A percentile compares a stretch with the other conserved stretches of the same genome.
Evolutionary conservation across 2,329 filamentous ascomycete species (phyloP).

Genomic region (Eurotiales sp.): DNA sequence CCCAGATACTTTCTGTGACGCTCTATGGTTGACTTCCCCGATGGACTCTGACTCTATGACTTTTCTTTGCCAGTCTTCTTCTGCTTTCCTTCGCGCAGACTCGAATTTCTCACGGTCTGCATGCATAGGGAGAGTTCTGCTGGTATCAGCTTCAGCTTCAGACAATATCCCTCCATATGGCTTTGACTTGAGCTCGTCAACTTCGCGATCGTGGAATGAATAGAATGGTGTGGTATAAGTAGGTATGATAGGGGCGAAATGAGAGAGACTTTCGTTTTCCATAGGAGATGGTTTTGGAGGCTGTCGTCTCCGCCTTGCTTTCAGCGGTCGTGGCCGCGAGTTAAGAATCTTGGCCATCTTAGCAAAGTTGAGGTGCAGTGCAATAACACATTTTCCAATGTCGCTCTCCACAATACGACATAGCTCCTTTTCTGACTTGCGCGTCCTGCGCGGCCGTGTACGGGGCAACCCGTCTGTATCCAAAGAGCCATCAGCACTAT

Average conservation of each 20-base stretch:
- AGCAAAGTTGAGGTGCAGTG: conserved; percentile 55
- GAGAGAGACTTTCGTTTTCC: conserved; percentile 46
- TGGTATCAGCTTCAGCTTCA: conserved; percentile 85
- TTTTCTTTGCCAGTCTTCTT: conserved; percentile 82
- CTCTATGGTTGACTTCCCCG: conserved; percentile 59
- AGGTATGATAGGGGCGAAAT: conserved; percentile 58
- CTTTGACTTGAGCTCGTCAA: conserved; percentile 84
- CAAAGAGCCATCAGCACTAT: conserved; percentile 19
- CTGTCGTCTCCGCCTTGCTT: conserved; percentile 46
- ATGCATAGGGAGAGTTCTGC: conserved; percentile 75
- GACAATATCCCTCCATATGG: conserved; percentile 92
- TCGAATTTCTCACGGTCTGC: conserved; percentile 85
- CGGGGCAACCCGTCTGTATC: conserved; percentile 23
- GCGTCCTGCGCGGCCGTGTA: conserved; percentile 58
- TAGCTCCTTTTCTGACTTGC: conserved; percentile 39
- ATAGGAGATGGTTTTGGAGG: conserved; percentile 40
- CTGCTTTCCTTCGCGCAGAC: conserved; percentile 81
- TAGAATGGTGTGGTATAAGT: conserved; percentile 77
- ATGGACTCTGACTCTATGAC: conserved; percentile 60
- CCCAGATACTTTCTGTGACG: conserved; percentile 71
- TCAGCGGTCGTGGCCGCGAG: conserved; percentile 53
- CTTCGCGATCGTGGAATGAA: conserved; percentile 83
- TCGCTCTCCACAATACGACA: conserved; percentile 40
- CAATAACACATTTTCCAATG: conserved; percentile 52
- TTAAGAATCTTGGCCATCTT: conserved; percentile 61